Evolutionary conservation across 202 grass and related monocot species (phyloP), one percentile per base, ranked within the genome.

Genomic region (Eragrostis tef): DNA sequence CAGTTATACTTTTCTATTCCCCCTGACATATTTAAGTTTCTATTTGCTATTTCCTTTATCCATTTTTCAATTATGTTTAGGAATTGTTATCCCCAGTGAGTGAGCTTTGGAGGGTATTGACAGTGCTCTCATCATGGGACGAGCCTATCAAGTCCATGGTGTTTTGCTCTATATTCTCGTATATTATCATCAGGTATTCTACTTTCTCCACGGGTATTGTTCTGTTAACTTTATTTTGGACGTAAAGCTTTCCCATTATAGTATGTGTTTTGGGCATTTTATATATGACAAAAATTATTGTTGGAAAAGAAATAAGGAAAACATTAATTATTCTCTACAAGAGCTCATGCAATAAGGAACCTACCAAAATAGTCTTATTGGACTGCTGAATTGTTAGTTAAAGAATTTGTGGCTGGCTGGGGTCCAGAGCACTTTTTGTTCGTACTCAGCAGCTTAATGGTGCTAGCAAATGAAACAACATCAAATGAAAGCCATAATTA

Each of bases 141-240:
- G 95, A 98, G 65, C 90, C 95, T 67, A 50, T 94, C 24, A 98
- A 93, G 70, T 98, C 95, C 26, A 61, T 91, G 41, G 22, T 83
- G 15, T 98, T 98, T 81, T 94, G 95, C 82, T 89, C 71, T 70
- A 6, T 91, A 25, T 93, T 73, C 58, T 90, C 90, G 77, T 98
- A 80, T 81, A 88, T 93, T 49, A 94, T 98, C 54, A 67, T 85
- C 75, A 98, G 90, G 95, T 94, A 79, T 87, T 67, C 19, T 84
- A 79, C 67, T 78, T 75, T 81, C 12, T 67, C 19, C 65, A 63
- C 73, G n/a, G 26, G 44, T 43, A 56, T 67, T 71, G 34, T 78
- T 53, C 14, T 71, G 14, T 12, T 65, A 54, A 63, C 25, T 57
- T 81, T 70, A 70, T 75, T 20, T 73, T 64, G 59, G 41, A 51